Evolutionary conservation across 2,329 filamentous ascomycete species (phyloP), one percentile per base, ranked within the genome.

Genomic region (Thermoascus crustaceus): DNA sequence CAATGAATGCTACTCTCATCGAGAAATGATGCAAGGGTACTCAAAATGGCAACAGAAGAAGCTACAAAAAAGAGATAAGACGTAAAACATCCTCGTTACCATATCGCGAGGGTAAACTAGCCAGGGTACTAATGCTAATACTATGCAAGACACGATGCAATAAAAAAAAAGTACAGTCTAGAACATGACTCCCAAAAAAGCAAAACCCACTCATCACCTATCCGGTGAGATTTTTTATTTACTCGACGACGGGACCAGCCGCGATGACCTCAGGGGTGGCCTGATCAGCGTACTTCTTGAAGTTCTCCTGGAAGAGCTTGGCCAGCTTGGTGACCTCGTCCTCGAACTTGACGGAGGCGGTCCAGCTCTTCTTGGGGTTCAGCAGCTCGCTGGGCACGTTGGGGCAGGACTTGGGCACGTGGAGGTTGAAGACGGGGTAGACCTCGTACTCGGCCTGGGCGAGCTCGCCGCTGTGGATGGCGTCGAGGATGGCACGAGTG

Each of bases 391-490:
- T 73, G 34, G 91, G 91, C 6, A 98, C 91, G 58, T 80, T 81
- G 46, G 83, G 78, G 76, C 89, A 96, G 32, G 78, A 71, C 72
- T 82, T 95, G 63, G 91, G 91, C n/a, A 98, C 86, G 58, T 82
- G 76, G 39, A 98, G 82, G 75, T 95, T 94, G 80, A 98, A 98
- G 46, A 87, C 80, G 25, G 87, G 86, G 70, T 98, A 98, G 48
- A 71, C 86, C 74, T 98, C 91, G 69, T 85, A 98, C 66, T 94
- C 82, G 44, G 77, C 82, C 54, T 94, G 84, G 58, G 87, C 87
- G 49, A 98, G 85, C 69, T 94, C 86, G 52, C 91, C 91, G 34
- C 78, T 88, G 81, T 98, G 91, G 69, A 98, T 95, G 60, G 89
- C 84, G 65, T 98, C 89, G 53, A 98, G 80, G 63, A 98, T 96